Conservation (phyloP, 2,329 filamentous ascomycete genomes). For the Paecilomyces sp. region DNA sequence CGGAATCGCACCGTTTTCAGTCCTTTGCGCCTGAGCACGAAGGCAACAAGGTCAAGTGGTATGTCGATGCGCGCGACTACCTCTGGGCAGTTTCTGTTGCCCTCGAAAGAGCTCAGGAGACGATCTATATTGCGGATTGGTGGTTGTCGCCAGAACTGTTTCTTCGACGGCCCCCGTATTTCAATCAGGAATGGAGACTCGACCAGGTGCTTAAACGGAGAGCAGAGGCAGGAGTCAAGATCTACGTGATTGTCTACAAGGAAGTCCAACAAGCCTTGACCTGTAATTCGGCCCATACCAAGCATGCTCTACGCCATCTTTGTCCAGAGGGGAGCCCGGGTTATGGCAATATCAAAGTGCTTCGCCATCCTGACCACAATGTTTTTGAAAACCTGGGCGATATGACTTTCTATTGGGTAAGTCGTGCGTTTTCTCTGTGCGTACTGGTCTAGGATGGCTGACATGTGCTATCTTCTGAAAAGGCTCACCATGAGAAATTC, state of each 20-base stretch:
- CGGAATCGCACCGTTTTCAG: conserved; percentile 71
- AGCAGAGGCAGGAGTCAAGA: conserved; percentile 88
- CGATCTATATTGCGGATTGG: conserved; percentile 95
- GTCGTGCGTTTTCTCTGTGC: neutral
- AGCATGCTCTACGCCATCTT: conserved; percentile 70
- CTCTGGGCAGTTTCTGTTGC: conserved; percentile 90
- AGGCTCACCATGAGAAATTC: conserved; percentile 94
- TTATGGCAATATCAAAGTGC: conserved; percentile 78
- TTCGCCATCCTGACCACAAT: conserved; percentile 93
- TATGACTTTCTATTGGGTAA: conserved; percentile 87
- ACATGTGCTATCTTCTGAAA: neutral
- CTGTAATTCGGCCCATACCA: conserved; percentile 90
- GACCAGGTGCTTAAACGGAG: conserved; percentile 81
- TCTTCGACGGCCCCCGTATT: conserved; percentile 73
- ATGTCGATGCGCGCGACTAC: conserved; percentile 91
- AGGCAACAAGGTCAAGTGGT: conserved; percentile 90
- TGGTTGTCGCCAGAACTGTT: conserved; percentile 89
- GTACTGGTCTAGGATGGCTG: neutral
- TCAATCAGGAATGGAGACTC: conserved; percentile 77
- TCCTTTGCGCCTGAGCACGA: conserved; percentile 85
- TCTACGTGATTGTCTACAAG: conserved; percentile 78
- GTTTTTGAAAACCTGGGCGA: conserved; percentile 88
- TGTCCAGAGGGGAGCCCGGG: conserved; percentile 77
- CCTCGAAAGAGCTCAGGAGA: conserved; percentile 82
- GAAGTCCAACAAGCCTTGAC: conserved; percentile 61